Percentiles rank a stretch among this genome's conserved stretches.
phyloP scores from a whole-genome alignment of 176 grass and related monocot species.

The Hyparrhenia diplandra region DNA sequence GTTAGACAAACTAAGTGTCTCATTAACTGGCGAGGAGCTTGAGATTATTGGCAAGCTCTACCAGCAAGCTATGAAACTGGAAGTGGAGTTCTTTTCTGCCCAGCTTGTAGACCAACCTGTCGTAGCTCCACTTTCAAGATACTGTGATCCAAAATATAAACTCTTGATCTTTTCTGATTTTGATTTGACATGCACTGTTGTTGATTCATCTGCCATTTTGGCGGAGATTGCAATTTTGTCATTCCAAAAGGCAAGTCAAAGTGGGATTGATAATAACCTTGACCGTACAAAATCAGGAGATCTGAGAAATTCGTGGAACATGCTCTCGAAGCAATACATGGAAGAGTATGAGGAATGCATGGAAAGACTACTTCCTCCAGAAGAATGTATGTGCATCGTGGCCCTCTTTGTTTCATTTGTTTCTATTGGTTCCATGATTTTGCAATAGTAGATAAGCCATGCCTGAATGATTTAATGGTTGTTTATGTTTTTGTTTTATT shows the following conservation, averaged over 20 bases:
- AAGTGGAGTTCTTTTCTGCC: slow-evolving; percentile 78
- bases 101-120: slow-evolving; percentile 49
- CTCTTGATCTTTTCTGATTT: slow-evolving; percentile 90
- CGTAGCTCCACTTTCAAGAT: slow-evolving; percentile 77
- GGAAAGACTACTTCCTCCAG: slow-evolving; percentile 64
- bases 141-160: slow-evolving; percentile 54
- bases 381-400: slow-evolving; percentile 55
- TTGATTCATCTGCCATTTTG: slow-evolving; percentile 91
- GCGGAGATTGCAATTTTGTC: slow-evolving; percentile 88
- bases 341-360: slow-evolving; percentile 89
- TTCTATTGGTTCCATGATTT: too few species aligned
- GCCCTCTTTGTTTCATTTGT: neutral
- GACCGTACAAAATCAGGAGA: too few species aligned
- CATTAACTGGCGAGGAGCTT: slow-evolving; percentile 89
- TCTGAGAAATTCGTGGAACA: too few species aligned
- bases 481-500: slow-evolving; percentile 24
- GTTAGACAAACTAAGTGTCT: slow-evolving; percentile 88
- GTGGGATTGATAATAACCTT: slow-evolving; percentile 32
- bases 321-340: slow-evolving; percentile 40
- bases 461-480: neutral
- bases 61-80: slow-evolving; percentile 77
- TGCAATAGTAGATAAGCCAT: too few species aligned
- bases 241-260: slow-evolving; percentile 62
- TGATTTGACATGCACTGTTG: slow-evolving; percentile 93
- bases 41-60: slow-evolving; percentile 90